Conservation (phyloP, 176 grass and related monocot species). For the Oryza punctata region DNA sequence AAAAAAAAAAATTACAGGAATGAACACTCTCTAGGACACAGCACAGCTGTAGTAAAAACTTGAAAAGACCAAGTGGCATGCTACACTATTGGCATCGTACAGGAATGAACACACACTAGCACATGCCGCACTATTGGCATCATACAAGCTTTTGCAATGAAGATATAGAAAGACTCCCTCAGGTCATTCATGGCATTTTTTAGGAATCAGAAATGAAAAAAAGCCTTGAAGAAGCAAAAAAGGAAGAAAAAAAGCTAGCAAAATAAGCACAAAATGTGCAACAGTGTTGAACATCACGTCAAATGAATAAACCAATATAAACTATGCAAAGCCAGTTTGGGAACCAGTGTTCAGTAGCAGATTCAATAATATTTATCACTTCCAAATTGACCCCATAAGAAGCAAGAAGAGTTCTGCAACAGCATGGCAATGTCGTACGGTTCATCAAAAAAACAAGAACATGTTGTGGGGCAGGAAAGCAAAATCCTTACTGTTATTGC, state of each 20-base stretch:
- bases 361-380: neutral
- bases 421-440: neutral
- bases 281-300: neutral
- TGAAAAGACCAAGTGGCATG: neutral
- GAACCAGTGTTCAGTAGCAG: neutral
- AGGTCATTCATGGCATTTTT: neutral
- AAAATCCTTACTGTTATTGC: slow-evolving; percentile 84
- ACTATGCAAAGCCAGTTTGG: neutral
- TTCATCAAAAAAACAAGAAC: neutral
- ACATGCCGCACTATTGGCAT: neutral
- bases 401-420: slow-evolving; percentile 3
- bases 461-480: neutral
- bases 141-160: slow-evolving; percentile 21
- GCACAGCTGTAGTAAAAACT: neutral
- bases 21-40: neutral
- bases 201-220: neutral
- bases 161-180: slow-evolving; percentile 6
- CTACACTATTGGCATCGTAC: neutral
- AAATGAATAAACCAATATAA: neutral
- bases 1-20: slow-evolving; percentile 14
- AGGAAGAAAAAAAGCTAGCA: neutral
- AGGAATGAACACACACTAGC: too few relatives aligned
- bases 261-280: neutral
- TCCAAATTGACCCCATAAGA: neutral
- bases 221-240: neutral